phyloP scores from a whole-genome alignment of 148 eudicot genomes.

The Salicornia ramosissima region DNA sequence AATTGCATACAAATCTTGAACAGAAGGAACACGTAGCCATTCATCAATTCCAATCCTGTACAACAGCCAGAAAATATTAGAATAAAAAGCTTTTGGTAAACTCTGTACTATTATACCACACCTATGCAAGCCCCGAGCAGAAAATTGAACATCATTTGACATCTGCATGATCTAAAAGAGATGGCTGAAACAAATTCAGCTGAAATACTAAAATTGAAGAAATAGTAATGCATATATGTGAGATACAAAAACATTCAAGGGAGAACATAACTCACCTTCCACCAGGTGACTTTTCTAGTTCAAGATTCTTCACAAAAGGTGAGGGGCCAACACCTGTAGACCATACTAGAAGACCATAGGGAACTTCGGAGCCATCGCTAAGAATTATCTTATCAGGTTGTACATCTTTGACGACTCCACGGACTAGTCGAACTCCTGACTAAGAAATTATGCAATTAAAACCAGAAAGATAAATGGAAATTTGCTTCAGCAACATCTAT shows the following conservation, averaged over 20 bases:
- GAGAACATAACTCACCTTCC: slow-evolving; percentile 52
- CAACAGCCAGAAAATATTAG: background rate
- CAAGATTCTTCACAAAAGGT: slow-evolving; percentile 54
- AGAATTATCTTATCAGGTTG: slow-evolving; percentile 66
- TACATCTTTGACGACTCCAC: slow-evolving; percentile 89
- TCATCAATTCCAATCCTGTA: slow-evolving; percentile 87
- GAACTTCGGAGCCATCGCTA: slow-evolving; percentile 76
- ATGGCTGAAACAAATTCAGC: too few relatives aligned
- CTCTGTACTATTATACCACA: too few relatives aligned
- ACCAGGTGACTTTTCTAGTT: slow-evolving; percentile 76
- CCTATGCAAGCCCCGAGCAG: background rate
- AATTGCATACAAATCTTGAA: slow-evolving; percentile 71
- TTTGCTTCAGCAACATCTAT: slow-evolving; percentile 2
- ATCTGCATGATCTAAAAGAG: background rate
- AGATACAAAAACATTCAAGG: slow-evolving; percentile 3
- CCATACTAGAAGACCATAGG: slow-evolving; percentile 94
- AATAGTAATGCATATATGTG: background rate
- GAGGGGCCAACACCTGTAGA: slow-evolving; percentile 99
- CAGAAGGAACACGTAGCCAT: slow-evolving; percentile 82
- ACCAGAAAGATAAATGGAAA: background rate
- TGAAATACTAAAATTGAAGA: too few relatives aligned
- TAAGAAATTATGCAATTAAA: slow-evolving; percentile 38
- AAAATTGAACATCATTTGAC: background rate
- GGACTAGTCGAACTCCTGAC: slow-evolving; percentile 97
- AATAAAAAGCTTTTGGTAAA: background rate